phyloP scores from a whole-genome alignment of 2,329 filamentous ascomycete genomes.

The Nigrospora sphaerica region DNA sequence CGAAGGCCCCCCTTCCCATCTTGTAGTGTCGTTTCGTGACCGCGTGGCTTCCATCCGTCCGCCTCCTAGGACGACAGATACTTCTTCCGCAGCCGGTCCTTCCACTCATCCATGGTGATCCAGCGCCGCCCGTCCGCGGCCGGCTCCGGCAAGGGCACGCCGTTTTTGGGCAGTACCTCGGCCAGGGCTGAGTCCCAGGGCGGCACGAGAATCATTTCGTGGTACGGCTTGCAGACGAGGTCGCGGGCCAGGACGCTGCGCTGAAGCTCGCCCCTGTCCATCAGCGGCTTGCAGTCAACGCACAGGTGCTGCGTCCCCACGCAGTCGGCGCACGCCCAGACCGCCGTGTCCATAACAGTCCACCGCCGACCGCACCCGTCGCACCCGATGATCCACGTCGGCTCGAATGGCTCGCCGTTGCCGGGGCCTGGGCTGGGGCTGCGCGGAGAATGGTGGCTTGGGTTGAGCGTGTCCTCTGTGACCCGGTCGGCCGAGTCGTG shows the following conservation, averaged over 20 bases:
- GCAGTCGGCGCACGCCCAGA: conserved; percentile 20
- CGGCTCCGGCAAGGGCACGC: conserved; percentile 13
- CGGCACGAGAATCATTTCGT: conserved; percentile 16
- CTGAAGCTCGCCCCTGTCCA: conserved; percentile 10
- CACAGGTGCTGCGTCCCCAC: conserved; percentile 13
- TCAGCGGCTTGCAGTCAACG: conserved; percentile 11
- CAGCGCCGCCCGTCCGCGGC: conserved; percentile 11
- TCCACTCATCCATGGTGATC: conserved; percentile 19
- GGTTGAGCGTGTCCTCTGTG: too few species aligned
- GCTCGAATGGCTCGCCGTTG: conserved; percentile 10
- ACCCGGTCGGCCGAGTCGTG: too few species aligned
- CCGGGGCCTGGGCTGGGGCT: not conserved
- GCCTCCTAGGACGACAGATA: conserved; percentile 10
- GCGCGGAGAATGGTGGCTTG: too few species aligned
- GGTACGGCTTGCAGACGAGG: conserved; percentile 13
- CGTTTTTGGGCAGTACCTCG: conserved; percentile 13
- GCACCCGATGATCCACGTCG: conserved; percentile 13
- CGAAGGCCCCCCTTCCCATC: too few species aligned
- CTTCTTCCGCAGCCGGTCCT: conserved; percentile 10
- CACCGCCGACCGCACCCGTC: conserved; percentile 16
- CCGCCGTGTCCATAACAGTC: conserved; percentile 13
- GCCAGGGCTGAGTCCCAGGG: conserved; percentile 11
- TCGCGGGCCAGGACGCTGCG: conserved; percentile 4
- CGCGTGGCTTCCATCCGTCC: not conserved
- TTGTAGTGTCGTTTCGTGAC: too few species aligned